These are phyloP conservation scores for Aschersonia sp. DNA, from an alignment of 2,329 filamentous ascomycete species.

Conservation along the genomic window DNA sequence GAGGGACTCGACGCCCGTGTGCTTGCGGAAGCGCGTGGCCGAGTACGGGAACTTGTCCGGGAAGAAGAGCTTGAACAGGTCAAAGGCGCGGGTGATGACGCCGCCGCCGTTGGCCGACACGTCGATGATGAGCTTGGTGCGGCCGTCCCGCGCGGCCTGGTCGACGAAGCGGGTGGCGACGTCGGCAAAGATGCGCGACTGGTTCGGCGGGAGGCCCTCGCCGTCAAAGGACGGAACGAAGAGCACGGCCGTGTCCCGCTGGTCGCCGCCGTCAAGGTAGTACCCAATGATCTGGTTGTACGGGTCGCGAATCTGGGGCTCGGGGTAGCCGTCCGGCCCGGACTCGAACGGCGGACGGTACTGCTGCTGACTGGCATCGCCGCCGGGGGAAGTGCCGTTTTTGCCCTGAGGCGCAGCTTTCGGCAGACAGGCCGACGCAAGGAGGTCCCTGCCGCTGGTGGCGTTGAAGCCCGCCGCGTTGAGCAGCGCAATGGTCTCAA, in stretches of 20 bases:
- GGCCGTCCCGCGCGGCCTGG: slow-evolving; percentile 12
- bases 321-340: slow-evolving; percentile 11
- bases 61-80: slow-evolving; percentile 29
- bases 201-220: slow-evolving; percentile 3
- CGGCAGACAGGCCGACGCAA: background rate
- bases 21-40: slow-evolving; percentile 2
- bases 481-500: background rate
- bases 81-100: slow-evolving; percentile 26
- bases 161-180: slow-evolving; percentile 16
- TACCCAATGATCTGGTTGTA: slow-evolving; percentile 12
- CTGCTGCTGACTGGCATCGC: background rate
- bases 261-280: slow-evolving; percentile 9
- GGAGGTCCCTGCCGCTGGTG: background rate
- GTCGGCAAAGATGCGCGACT: slow-evolving; percentile 7
- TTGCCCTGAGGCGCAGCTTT: background rate
- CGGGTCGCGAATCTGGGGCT: slow-evolving; percentile 10
- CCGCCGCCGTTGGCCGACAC: slow-evolving; percentile 47
- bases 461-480: background rate
- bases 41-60: slow-evolving; percentile 7
- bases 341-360: background rate
- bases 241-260: slow-evolving; percentile 12
- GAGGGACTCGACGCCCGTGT: slow-evolving; percentile 1
- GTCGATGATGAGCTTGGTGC: slow-evolving; percentile 44
- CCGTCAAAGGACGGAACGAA: slow-evolving; percentile 8
- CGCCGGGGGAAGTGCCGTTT: too few relatives aligned